Conservation (phyloP, 306 rosid species). For the Calophaca sinica region DNA sequence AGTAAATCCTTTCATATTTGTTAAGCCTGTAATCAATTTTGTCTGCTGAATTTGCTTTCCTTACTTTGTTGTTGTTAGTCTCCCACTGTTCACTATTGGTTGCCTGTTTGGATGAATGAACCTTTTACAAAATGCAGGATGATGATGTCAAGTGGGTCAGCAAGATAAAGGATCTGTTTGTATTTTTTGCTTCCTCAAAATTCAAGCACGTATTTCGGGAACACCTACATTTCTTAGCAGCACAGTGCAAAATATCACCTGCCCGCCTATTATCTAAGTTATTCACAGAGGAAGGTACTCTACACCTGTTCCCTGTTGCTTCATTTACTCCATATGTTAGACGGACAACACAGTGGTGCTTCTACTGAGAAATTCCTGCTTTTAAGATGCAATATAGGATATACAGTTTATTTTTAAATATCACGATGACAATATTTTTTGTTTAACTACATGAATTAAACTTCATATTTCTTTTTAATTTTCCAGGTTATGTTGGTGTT, state of each 20-base stretch:
- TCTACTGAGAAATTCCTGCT: conserved; percentile 16
- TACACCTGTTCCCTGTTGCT: conserved; percentile 38
- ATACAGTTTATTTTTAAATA: conserved; percentile 1
- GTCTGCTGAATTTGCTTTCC: conserved; percentile 21
- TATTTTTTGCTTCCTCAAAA: conserved; percentile 70
- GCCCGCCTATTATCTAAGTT: conserved; percentile 64
- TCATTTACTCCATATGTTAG: conserved; percentile 21
- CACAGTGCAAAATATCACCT: conserved; percentile 69
- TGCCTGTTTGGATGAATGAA: conserved; percentile 32
- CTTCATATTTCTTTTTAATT: not conserved
- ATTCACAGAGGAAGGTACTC: conserved; percentile 83
- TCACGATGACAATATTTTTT: not conserved
- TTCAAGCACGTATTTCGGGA: conserved; percentile 68
- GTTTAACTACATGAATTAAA: not conserved
- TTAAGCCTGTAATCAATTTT: conserved; percentile 17
- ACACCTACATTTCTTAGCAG: conserved; percentile 72
- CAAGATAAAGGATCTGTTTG: conserved; percentile 69
- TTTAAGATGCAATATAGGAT: not conserved
- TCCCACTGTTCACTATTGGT: conserved; percentile 15
- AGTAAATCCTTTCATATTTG: conserved; percentile 47
- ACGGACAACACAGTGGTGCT: not conserved
- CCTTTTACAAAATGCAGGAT: conserved; percentile 62
- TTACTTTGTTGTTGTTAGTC: conserved; percentile 22
- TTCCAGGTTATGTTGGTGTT: not conserved
- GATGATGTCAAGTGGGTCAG: conserved; percentile 66